Evolutionary conservation across 192 early-diverging fungal species (phyloP).

Genomic region (Gamsiella multidivaricata): DNA sequence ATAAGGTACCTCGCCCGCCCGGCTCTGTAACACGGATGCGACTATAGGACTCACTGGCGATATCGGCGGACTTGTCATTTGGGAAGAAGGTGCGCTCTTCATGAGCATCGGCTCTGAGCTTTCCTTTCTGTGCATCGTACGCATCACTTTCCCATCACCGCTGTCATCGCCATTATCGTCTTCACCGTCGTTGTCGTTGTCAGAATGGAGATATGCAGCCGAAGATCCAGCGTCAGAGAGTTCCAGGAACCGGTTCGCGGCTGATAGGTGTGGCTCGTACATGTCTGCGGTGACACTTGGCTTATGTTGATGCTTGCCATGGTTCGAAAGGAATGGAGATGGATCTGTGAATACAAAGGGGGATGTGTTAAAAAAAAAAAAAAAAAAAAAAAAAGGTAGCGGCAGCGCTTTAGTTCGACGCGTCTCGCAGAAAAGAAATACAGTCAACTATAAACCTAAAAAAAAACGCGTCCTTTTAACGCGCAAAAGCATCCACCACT

Average conservation of each 20-base stretch:
- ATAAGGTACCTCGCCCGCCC: not conserved
- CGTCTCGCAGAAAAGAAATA: too few species aligned
- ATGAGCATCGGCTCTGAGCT: not conserved
- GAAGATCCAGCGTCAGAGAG: slow-evolving; percentile 5
- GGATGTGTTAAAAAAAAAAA: not conserved
- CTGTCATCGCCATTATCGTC: not conserved
- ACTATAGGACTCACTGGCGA: not conserved
- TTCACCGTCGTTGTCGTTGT: not conserved
- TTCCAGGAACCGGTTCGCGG: slow-evolving; percentile 31
- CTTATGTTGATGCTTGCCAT: slow-evolving; percentile 18
- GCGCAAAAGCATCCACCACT: slow-evolving; percentile 13
- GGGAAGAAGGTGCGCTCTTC: not conserved
- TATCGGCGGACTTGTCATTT: not conserved
- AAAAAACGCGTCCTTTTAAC: too few species aligned
- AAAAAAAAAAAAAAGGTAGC: not conserved
- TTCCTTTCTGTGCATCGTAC: not conserved
- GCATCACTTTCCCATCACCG: too few species aligned
- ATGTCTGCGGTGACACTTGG: slow-evolving; percentile 33
- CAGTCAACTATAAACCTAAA: too few species aligned
- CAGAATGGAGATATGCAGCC: not conserved
- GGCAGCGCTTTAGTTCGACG: too few species aligned
- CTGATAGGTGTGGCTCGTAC: slow-evolving; percentile 50
- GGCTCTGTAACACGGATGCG: too few species aligned
- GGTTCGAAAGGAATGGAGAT: too few species aligned
- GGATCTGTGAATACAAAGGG: too few species aligned